Conservation (phyloP, 2,329 filamentous ascomycete species). For the Phialophora expanda region DNA sequence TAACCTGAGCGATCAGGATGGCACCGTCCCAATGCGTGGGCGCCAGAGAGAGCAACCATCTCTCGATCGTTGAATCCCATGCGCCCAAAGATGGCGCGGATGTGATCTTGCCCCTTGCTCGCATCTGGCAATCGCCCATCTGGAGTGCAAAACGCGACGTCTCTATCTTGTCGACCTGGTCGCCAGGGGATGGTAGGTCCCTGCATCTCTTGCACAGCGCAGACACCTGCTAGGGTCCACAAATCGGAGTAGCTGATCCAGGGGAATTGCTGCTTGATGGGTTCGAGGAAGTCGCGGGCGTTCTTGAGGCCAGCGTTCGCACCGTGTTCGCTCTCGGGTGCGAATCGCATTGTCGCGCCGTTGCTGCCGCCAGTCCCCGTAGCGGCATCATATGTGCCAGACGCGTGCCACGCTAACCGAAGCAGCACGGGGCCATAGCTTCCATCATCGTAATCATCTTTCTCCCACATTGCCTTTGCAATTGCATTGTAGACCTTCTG, state of each 20-base stretch:
- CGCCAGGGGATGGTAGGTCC: slow-evolving; percentile 87
- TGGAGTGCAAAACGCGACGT: slow-evolving; percentile 84
- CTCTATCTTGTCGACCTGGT: slow-evolving; percentile 80
- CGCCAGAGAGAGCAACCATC: slow-evolving; percentile 87
- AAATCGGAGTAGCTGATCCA: slow-evolving; percentile 98
- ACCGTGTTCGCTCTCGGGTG: slow-evolving; percentile 85
- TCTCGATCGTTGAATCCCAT: slow-evolving; percentile 99
- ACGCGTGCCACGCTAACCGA: slow-evolving; percentile 91
- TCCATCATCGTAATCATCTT: slow-evolving; percentile 95
- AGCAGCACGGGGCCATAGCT: slow-evolving; percentile 92
- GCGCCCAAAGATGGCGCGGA: slow-evolving; percentile 89
- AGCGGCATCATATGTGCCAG: slow-evolving; percentile 86
- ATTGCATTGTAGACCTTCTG: slow-evolving; percentile 93
- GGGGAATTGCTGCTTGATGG: slow-evolving; percentile 86
- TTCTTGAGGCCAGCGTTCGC: slow-evolving; percentile 88
- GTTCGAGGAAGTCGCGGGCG: slow-evolving; percentile 91
- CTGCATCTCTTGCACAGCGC: slow-evolving; percentile 92
- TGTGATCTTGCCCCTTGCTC: slow-evolving; percentile 75
- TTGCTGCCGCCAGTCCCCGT: slow-evolving; percentile 92
- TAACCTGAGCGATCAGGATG: slow-evolving; percentile 88
- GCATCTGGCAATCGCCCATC: slow-evolving; percentile 90
- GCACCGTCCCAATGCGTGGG: slow-evolving; percentile 79
- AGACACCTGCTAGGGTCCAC: slow-evolving; percentile 88
- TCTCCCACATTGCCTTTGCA: slow-evolving; percentile 77
- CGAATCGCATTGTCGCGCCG: slow-evolving; percentile 95